These are phyloP conservation scores for Candida andamanensis DNA, from an alignment of 805 yeast genomes.

Conservation along the genomic window DNA sequence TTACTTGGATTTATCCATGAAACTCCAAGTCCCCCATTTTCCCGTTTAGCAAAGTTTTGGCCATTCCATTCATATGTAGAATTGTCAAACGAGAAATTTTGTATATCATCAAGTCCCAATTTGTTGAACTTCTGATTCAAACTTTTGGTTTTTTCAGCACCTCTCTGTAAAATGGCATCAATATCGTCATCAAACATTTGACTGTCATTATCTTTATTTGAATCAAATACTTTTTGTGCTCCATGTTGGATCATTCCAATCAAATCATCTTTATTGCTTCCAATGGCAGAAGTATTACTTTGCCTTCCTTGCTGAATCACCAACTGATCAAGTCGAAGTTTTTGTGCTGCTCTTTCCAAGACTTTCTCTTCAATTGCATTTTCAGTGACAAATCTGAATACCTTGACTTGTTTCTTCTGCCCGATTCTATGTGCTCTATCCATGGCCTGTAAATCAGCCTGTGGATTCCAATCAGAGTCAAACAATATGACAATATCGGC, in stretches of 20 bases:
- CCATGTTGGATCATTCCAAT: constrained; percentile 96
- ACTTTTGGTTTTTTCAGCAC: constrained; percentile 75
- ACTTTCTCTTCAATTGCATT: constrained; percentile 83
- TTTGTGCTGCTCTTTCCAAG: constrained; percentile 76
- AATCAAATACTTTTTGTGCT: constrained; percentile 81
- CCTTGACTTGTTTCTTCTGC: constrained; percentile 78
- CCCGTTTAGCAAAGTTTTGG: constrained; percentile 63
- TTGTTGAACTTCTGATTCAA: constrained; percentile 79
- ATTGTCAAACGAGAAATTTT: constrained; percentile 81
- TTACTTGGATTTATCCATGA: constrained; percentile 73
- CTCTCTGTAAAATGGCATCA: constrained; percentile 73
- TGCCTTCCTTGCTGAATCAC: constrained; percentile 76
- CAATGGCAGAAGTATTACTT: constrained; percentile 42
- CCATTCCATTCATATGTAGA: constrained; percentile 98
- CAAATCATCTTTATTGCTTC: constrained; percentile 75
- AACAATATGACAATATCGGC: constrained; percentile 73
- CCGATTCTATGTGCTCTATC: constrained; percentile 88
- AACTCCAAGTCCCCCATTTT: constrained; percentile 33
- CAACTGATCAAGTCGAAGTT: constrained; percentile 70
- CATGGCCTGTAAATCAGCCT: constrained; percentile 86
- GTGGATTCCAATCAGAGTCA: constrained; percentile 89
- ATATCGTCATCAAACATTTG: constrained; percentile 58
- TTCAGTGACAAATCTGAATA: constrained; percentile 71
- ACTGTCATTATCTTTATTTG: constrained; percentile 19
- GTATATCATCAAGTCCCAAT: constrained; percentile 88